Evolutionary conservation across 805 yeast species (phyloP).

Genomic region (Starmera quercuum): DNA sequence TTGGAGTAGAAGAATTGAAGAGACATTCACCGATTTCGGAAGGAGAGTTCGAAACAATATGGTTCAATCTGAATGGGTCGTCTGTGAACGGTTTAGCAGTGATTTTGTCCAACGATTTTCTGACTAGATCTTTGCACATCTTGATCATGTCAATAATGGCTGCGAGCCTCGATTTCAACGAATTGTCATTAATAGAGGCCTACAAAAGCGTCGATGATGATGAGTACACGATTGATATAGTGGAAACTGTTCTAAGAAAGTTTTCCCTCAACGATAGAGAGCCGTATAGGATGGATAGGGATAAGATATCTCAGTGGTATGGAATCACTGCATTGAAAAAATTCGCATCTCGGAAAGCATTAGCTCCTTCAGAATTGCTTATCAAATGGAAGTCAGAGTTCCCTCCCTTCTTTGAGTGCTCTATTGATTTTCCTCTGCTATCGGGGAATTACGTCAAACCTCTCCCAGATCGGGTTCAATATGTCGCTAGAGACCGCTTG

Average conservation of each 20-base stretch:
- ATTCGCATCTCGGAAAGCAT: slow-evolving; percentile 22
- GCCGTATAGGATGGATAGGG: slow-evolving; percentile 33
- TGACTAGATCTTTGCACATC: slow-evolving; percentile 26
- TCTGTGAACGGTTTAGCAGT: slow-evolving; percentile 38
- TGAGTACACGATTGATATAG: slow-evolving; percentile 34
- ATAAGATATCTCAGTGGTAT: slow-evolving; percentile 48
- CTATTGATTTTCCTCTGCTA: slow-evolving; percentile 46
- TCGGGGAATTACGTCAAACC: slow-evolving; percentile 50
- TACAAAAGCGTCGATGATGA: slow-evolving; percentile 21
- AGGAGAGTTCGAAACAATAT: slow-evolving; percentile 40
- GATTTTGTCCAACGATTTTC: slow-evolving; percentile 25
- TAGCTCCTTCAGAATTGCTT: slow-evolving; percentile 45
- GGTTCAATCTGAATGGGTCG: slow-evolving; percentile 52
- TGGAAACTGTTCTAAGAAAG: slow-evolving; percentile 41
- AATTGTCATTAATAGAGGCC: slow-evolving; percentile 22
- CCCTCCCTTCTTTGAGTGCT: slow-evolving; percentile 56
- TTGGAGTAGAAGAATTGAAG: slow-evolving; percentile 23
- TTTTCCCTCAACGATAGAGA: slow-evolving; percentile 27
- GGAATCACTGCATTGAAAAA: slow-evolving; percentile 46
- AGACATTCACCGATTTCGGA: slow-evolving; percentile 46
- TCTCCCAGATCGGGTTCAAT: slow-evolving; percentile 36
- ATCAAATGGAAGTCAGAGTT: slow-evolving; percentile 56
- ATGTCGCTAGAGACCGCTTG: slow-evolving; percentile 41
- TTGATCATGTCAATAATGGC: slow-evolving; percentile 31
- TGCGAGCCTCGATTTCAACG: slow-evolving; percentile 21